Evolutionary conservation across 805 yeast genomes (phyloP), one percentile per base, ranked within the genome.

Genomic region (Millerozyma miso): DNA sequence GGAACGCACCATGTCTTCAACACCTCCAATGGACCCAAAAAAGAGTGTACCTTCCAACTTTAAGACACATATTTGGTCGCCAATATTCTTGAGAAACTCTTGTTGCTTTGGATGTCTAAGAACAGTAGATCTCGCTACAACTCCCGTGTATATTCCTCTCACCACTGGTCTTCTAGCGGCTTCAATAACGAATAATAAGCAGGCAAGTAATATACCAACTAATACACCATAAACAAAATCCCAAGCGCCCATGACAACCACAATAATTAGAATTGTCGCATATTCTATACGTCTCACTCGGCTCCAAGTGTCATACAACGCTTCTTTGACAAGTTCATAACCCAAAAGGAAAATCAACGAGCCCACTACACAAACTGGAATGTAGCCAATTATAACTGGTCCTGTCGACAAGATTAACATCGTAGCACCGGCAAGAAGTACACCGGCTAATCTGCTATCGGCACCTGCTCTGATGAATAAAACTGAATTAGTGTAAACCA

Each of bases 301-400:
- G 3, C 91, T 93, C 64, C 77, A 74, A 0, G 98, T 88, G 60
- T 93, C 98, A 52, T 77, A 79, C 5, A 93, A 56, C 0, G 97
- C 87, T 62, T 93, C 99, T 42, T 84, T 81, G 50, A 93, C 61
- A 41, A 93, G 69, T 60, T 93, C 99, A 58, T 91, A 86, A 1
- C 99, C 99, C 38, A 93, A 71, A 44, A 93, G 66, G 62, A 85
- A 93, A 49, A 93, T 93, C 45, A 93, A 76, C 0, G 97, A 80
- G 0, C 97, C 98, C 19, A 93, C 99, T 33, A 93, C 97, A 67
- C 96, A 86, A 13, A 93, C 88, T 0, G 99, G 99, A 38, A 93
- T 93, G 57, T 71, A 88, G 0, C 97, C 96, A 56, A 93, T 88
- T n/a, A 91, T 82, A 1, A 77, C 85, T 0, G 98, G 97, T 0